Base-by-base conservation (phyloP, 164 flowering plant genomes). In the Nymphaea colorata region DNA sequence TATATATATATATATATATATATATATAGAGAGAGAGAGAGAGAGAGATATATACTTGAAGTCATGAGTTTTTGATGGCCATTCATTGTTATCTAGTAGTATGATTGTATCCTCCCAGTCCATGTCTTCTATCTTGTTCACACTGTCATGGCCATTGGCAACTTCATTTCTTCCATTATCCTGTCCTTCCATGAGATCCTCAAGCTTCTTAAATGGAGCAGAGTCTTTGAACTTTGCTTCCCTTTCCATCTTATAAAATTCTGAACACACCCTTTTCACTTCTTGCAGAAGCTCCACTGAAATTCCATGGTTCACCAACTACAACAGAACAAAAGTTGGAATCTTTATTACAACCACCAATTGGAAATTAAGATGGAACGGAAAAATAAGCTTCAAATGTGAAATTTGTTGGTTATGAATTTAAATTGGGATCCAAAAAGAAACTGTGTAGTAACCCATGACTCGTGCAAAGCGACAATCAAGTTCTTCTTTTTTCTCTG, bases 251-350 rank as follows among this genome's bases (percentile, higher is more conserved):
- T 86, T 84, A 53, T 79, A 90, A 80, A 78, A 84, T 12, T 84
- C 83, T 1, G 88, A 76, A 64, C 77, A 61, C 47, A 88, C 90
- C 73, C 79, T 84, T 82, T 88, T 90, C 81, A 90, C 96, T 79
- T 81, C 84, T 73, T 90, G 90, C 66, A 93, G 75, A 0, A 93
- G 87, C 79, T 93, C 95, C 74, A 76, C 81, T 3, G 91, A 62
- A 68, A 90, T 83, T 60, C 98, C 98, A 84, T 90, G 96, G 78
- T 90, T 93, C 78, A 87, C 82, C 87, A 93, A 70, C 98, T 90
- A 82, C 73, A 68, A 53, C 43, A 61, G 36, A 25, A 25, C 1
- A 25, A 1, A 25, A 25, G 36, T 25, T 25, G 43, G 63, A 25
- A 25, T 25, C 36, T 25, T 25, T 25, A 25, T 25, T 25, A 25